phyloP scores from a whole-genome alignment of 805 yeast species.

The Candida lessepsii region DNA sequence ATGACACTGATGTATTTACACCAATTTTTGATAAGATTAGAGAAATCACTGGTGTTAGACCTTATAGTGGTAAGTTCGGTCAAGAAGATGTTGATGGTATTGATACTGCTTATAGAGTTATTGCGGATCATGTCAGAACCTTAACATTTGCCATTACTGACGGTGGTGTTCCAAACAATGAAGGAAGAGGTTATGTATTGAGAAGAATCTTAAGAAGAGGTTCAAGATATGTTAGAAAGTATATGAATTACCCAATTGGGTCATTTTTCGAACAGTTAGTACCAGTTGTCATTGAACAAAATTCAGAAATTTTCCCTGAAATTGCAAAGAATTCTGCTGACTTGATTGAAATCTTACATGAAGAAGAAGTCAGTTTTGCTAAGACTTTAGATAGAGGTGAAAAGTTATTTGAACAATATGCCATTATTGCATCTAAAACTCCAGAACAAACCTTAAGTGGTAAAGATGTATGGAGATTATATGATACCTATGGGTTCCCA shows the following conservation, averaged over 20 bases:
- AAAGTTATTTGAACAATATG: slow-evolving; percentile 90
- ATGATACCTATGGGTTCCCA: slow-evolving; percentile 99
- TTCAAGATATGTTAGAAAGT: slow-evolving; percentile 93
- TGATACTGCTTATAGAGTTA: slow-evolving; percentile 96
- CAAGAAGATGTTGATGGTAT: slow-evolving; percentile 90
- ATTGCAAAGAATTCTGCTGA: slow-evolving; percentile 66
- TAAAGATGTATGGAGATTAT: slow-evolving; percentile 95
- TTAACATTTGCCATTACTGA: slow-evolving; percentile 94
- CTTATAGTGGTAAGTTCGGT: slow-evolving; percentile 91
- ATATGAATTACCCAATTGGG: slow-evolving; percentile 94
- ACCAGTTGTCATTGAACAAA: slow-evolving; percentile 89
- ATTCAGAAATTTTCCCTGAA: slow-evolving; percentile 89
- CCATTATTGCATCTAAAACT: slow-evolving; percentile 73
- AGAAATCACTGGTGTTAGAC: slow-evolving; percentile 90
- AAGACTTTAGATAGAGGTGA: slow-evolving; percentile 98
- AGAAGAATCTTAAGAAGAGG: slow-evolving; percentile 98
- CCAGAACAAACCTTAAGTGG: slow-evolving; percentile 81
- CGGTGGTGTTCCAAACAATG: slow-evolving; percentile 99
- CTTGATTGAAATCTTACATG: slow-evolving; percentile 87
- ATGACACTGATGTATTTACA: slow-evolving; percentile 94
- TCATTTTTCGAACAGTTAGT: slow-evolving; percentile 88
- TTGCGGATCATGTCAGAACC: slow-evolving; percentile 98
- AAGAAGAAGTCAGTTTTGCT: slow-evolving; percentile 93
- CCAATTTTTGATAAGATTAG: slow-evolving; percentile 86
- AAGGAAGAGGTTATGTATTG: slow-evolving; percentile 97